These are phyloP conservation scores for Rhynchosporium secalis DNA, from an alignment of 2,329 filamentous ascomycete genomes.

Conservation along the genomic window DNA sequence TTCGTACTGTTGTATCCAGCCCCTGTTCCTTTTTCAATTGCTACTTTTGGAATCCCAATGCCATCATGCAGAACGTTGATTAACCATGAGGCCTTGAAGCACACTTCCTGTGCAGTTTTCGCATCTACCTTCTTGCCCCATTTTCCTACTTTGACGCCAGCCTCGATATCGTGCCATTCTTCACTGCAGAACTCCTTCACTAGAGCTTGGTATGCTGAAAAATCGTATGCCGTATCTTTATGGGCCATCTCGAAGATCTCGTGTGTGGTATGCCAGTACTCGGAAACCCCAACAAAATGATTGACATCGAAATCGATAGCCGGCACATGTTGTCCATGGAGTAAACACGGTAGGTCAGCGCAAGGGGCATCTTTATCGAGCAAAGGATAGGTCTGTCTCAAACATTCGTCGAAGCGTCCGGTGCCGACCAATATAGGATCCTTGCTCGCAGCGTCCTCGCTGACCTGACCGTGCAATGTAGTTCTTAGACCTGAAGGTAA, in stretches of 20 bases:
- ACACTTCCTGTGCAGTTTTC: slow-evolving; percentile 79
- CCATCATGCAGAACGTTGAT: slow-evolving; percentile 96
- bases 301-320: slow-evolving; percentile 97
- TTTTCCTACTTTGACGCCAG: slow-evolving; percentile 62
- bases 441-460: slow-evolving; percentile 42
- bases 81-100: slow-evolving; percentile 97
- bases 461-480: slow-evolving; percentile 65
- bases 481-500: slow-evolving; percentile 76
- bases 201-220: slow-evolving; percentile 81
- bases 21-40: slow-evolving; percentile 63
- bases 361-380: slow-evolving; percentile 89
- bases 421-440: slow-evolving; percentile 72
- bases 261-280: slow-evolving; percentile 99
- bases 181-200: slow-evolving; percentile 84
- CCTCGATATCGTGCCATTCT: slow-evolving; percentile 76
- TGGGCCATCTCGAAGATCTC: slow-evolving; percentile 82
- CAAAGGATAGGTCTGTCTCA: slow-evolving; percentile 78
- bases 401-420: slow-evolving; percentile 81
- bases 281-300: slow-evolving; percentile 95
- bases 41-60: slow-evolving; percentile 86
- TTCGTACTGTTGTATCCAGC: slow-evolving; percentile 69
- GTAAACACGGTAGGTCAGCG: slow-evolving; percentile 76
- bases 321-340: slow-evolving; percentile 89
- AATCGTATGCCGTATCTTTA: slow-evolving; percentile 80
- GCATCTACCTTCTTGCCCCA: slow-evolving; percentile 74